phyloP scores from a whole-genome alignment of 1,284 basidiomycete species.

The Anthracocystis setariae region DNA sequence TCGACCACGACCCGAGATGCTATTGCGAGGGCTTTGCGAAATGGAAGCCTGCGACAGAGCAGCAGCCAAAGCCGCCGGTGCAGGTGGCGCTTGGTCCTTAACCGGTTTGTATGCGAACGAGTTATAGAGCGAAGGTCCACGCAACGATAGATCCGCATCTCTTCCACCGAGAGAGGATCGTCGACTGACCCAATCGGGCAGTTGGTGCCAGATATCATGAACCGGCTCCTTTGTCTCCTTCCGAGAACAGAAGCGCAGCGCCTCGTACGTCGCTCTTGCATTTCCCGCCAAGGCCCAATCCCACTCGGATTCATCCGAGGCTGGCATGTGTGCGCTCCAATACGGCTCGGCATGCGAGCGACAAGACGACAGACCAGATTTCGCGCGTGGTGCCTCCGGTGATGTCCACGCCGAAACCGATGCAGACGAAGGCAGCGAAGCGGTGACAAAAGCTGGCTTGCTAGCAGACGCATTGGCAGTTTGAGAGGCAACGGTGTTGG shows the following conservation, averaged over 20 bases:
- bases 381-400: slow-evolving; percentile 9
- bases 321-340: slow-evolving; percentile 12
- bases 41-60: slow-evolving; percentile 17
- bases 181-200: slow-evolving; percentile 49
- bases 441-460: neutral
- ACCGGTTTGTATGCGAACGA: slow-evolving; percentile 11
- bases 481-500: slow-evolving; percentile 1
- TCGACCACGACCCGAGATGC: slow-evolving; percentile 33
- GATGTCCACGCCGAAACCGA: slow-evolving; percentile 21
- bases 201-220: slow-evolving; percentile 46
- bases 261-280: slow-evolving; percentile 29
- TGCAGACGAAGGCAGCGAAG: slow-evolving; percentile 22
- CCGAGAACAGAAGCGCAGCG: slow-evolving; percentile 26
- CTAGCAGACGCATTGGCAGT: neutral
- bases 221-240: slow-evolving; percentile 39
- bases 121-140: slow-evolving; percentile 22
- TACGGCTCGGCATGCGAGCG: slow-evolving; percentile 12
- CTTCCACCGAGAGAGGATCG: slow-evolving; percentile 40
- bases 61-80: slow-evolving; percentile 4
- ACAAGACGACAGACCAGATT: slow-evolving; percentile 7
- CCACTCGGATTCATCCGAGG: slow-evolving; percentile 41
- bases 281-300: slow-evolving; percentile 48
- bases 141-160: slow-evolving; percentile 35
- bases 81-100: slow-evolving; percentile 12
- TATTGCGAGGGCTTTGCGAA: slow-evolving; percentile 38